A percentile compares a stretch with the other conserved stretches of the same genome.
phyloP scores from a whole-genome alignment of 2,329 filamentous ascomycete species.

The Phaeosphaeriaceae sp. region DNA sequence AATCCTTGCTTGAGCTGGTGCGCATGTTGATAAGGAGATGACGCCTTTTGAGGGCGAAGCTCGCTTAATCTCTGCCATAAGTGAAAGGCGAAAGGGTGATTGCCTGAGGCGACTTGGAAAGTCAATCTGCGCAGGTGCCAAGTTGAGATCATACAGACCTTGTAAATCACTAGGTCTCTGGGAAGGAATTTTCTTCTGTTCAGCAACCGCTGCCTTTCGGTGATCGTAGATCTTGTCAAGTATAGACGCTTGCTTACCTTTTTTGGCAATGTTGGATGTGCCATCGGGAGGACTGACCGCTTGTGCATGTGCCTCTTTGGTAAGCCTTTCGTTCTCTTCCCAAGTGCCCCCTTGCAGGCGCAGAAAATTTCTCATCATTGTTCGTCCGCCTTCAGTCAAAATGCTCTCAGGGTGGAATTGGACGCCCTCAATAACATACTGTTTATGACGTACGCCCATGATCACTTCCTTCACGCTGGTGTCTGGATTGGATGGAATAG shows the following conservation, averaged over 20 bases:
- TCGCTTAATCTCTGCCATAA: constrained; percentile 97
- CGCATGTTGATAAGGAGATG: constrained; percentile 85
- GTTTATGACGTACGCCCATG: constrained; percentile 95
- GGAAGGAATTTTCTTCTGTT: constrained; percentile 85
- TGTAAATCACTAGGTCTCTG: constrained; percentile 83
- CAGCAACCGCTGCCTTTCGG: constrained; percentile 74
- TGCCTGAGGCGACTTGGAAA: constrained; percentile 80
- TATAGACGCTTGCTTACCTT: constrained; percentile 78
- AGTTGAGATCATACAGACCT: constrained; percentile 81
- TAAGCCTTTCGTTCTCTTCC: constrained; percentile 73
- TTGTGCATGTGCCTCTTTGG: constrained; percentile 42
- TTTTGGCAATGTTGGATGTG: constrained; percentile 30
- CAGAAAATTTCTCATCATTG: constrained; percentile 93
- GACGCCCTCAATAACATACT: constrained; percentile 89
- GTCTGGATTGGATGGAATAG: constrained; percentile 72
- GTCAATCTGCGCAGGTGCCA: constrained; percentile 81
- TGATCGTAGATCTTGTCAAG: constrained; percentile 89
- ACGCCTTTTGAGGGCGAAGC: constrained; percentile 96
- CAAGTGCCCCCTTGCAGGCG: constrained; percentile 88
- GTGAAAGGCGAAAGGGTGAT: constrained; percentile 84
- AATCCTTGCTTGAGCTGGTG: constrained; percentile 85
- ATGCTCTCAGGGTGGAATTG: constrained; percentile 99
- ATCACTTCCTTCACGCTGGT: constrained; percentile 85
- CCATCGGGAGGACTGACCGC: constrained; percentile 41
- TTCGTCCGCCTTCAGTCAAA: constrained; percentile 82